Percentiles rank a stretch among this genome's conserved stretches.
Conservation (phyloP, 2,329 filamentous ascomycete species). For the Claviceps digitariae region DNA sequence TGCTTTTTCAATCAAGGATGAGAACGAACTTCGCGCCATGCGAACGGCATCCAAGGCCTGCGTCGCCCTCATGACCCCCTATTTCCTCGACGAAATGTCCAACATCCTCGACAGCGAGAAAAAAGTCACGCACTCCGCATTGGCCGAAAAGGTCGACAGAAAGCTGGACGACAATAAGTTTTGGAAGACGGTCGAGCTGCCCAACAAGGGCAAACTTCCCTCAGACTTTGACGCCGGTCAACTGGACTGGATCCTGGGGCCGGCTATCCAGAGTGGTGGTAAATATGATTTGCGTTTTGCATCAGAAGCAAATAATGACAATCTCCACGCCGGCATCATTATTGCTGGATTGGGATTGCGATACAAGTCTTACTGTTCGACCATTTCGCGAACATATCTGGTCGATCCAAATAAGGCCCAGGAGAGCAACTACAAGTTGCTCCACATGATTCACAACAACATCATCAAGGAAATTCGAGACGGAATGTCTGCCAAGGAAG, state of each 20-base stretch:
- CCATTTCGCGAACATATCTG: slow-evolving; percentile 85
- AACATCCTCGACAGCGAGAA: slow-evolving; percentile 91
- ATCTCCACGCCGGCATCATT: slow-evolving; percentile 83
- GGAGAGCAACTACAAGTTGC: slow-evolving; percentile 84
- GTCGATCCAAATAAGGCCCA: slow-evolving; percentile 96
- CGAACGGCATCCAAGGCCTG: slow-evolving; percentile 89
- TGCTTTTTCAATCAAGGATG: slow-evolving; percentile 87
- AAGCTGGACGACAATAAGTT: slow-evolving; percentile 93
- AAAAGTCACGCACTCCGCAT: slow-evolving; percentile 79
- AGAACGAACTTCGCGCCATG: slow-evolving; percentile 85
- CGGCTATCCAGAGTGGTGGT: slow-evolving; percentile 87
- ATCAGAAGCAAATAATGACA: slow-evolving; percentile 65
- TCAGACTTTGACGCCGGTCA: slow-evolving; percentile 76
- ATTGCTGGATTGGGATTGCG: slow-evolving; percentile 82
- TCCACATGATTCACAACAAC: slow-evolving; percentile 73
- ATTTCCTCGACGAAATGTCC: slow-evolving; percentile 97
- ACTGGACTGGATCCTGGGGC: slow-evolving; percentile 87
- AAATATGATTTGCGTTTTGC: slow-evolving; percentile 83
- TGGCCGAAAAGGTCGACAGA: slow-evolving; percentile 76
- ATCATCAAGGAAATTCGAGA: slow-evolving; percentile 85
- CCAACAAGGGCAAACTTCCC: slow-evolving; percentile 62
- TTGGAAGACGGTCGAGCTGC: slow-evolving; percentile 66
- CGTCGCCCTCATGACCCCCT: slow-evolving; percentile 87
- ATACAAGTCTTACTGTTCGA: slow-evolving; percentile 91
- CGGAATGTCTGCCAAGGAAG: slow-evolving; percentile 72